Base-by-base conservation (phyloP, 2,329 filamentous ascomycete species). In the Bimuria novae-zelandiae region DNA sequence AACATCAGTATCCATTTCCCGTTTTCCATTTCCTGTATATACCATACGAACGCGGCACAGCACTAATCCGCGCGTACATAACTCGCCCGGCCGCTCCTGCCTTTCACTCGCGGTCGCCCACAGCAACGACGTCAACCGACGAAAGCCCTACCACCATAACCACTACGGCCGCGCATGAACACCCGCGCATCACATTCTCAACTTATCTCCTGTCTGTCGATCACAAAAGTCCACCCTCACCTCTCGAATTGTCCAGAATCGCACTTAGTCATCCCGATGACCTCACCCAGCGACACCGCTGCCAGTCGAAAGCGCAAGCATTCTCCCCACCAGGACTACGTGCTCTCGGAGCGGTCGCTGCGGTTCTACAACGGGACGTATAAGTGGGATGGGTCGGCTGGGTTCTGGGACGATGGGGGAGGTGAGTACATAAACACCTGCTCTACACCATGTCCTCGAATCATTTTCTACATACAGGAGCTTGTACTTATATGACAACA, bases 291-390 rank as follows among this genome's bases (percentile, higher is more conserved):
- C 22, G 14, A 17, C 35, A 25, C 37, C n/a, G 37, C 22, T 27
- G n/a, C 22, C 6, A 41, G 4, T 5, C 3, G 11, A 6, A 39
- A 16, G 11, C 23, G 16, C 23, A 30, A 48, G 7, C 45, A 37
- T n/a, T 32, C 40, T 16, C 22, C 12, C 5, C 48, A 49, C 11
- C 55, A 14, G 44, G 10, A 44, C 3, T 29, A 22, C 22, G 35
- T 49, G 4, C 52, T 69, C n/a, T 62, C 51, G 10, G 57, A 64
- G 36, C 43, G 57, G 33, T 71, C 68, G 4, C 54, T 47, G 7
- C 64, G 62, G 22, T 72, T 72, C 59, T 71, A 70, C 47, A 53
- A 70, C 21, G 67, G 67, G 22, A 67, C 61, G 5, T 68, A 65
- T 29, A 49, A 33, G 19, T 65, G 63, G 63, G 42, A 62, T 43